Evolutionary conservation across 2,329 filamentous ascomycete genomes (phyloP).

Genomic region (Chaetomium globosum): DNA sequence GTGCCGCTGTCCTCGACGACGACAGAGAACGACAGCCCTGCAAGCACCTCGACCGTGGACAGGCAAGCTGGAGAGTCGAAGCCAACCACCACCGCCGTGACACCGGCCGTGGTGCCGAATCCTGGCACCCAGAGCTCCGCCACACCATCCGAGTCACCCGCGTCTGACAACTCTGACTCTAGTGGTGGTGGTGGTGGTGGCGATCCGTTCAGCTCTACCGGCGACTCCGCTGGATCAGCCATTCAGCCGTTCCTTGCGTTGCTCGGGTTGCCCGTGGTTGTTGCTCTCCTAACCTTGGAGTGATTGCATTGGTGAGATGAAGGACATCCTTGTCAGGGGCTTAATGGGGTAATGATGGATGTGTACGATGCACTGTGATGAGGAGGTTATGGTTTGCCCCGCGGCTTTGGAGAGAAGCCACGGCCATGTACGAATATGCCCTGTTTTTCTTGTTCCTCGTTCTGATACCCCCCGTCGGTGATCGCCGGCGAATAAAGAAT

Average conservation of each 20-base stretch:
- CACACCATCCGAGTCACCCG: constrained; percentile 14
- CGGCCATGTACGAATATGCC: not conserved
- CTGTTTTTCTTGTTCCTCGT: constrained; percentile 3
- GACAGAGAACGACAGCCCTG: not conserved
- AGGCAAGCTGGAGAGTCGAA: not conserved
- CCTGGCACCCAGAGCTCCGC: constrained; percentile 11
- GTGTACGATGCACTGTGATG: constrained; percentile 1
- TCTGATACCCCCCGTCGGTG: constrained; percentile 18
- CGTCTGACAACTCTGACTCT: constrained; percentile 26
- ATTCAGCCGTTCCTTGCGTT: constrained; percentile 1
- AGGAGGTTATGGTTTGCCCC: not conserved
- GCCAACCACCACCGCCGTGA: constrained; percentile 8
- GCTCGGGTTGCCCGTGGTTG: constrained; percentile 21
- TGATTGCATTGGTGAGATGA: constrained; percentile 1
- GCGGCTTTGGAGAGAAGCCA: not conserved
- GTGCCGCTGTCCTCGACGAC: not conserved
- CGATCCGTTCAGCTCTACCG: constrained; percentile 36
- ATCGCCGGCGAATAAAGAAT: not conserved
- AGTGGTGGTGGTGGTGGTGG: constrained; percentile 35
- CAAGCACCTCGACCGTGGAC: constrained; percentile 3
- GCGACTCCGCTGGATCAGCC: constrained; percentile 25
- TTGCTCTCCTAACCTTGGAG: constrained; percentile 19
- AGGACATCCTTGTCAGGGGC: not conserved
- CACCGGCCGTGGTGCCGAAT: constrained; percentile 3
- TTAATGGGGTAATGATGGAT: constrained; percentile 4